Conservation (phyloP, 2,329 filamentous ascomycete species). For the Monilinia fructicola region DNA sequence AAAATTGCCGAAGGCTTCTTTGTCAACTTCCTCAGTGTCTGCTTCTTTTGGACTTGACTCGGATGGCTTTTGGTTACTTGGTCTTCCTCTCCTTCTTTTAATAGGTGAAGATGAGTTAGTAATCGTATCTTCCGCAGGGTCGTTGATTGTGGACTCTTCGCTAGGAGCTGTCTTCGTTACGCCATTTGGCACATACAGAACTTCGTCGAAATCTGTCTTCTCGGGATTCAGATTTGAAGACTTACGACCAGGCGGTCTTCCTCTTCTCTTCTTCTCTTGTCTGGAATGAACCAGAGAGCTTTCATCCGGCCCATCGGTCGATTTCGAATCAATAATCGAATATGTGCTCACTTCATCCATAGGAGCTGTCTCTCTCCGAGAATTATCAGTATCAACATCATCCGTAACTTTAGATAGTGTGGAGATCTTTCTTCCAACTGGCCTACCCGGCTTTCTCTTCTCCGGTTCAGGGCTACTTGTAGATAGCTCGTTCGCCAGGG, state of each 20-base stretch:
- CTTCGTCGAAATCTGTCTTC: background rate
- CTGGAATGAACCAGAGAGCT: background rate
- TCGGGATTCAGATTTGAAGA: background rate
- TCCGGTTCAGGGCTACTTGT: background rate
- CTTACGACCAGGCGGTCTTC: background rate
- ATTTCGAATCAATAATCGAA: background rate
- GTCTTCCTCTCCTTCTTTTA: constrained; percentile 4
- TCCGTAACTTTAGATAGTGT: background rate
- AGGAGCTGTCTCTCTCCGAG: background rate
- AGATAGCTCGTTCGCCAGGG: background rate
- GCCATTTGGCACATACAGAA: background rate
- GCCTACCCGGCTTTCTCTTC: constrained; percentile 3
- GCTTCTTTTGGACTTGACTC: background rate
- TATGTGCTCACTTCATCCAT: background rate
- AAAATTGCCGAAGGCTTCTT: background rate
- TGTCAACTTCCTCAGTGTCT: background rate
- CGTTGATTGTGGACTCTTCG: background rate
- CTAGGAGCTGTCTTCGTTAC: background rate
- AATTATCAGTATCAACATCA: background rate
- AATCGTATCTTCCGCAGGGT: background rate
- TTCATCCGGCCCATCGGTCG: background rate
- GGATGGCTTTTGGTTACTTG: background rate
- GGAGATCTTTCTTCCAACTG: background rate
- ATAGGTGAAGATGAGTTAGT: background rate
- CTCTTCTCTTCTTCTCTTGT: constrained; percentile 2